Conservation (phyloP, 208 protist genomes). For the Blechomonas ayalai region DNA sequence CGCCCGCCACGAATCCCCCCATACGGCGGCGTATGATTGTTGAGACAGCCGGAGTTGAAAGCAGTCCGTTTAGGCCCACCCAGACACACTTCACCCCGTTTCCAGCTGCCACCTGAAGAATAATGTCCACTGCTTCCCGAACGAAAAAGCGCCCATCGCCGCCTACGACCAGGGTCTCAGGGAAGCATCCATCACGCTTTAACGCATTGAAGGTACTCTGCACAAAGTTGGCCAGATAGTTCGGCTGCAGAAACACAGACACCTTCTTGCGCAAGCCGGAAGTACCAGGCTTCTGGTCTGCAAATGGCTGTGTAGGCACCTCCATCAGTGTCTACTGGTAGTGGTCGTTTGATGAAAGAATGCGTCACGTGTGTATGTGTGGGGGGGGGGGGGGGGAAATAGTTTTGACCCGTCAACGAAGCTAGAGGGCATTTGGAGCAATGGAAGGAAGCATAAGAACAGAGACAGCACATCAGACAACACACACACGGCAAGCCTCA, state of each 20-base stretch:
- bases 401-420: too few species aligned
- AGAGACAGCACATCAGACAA: too few species aligned
- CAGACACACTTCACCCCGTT: slow-evolving; percentile 88
- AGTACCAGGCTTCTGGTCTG: slow-evolving; percentile 94
- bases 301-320: slow-evolving; percentile 45
- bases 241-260: slow-evolving; percentile 75
- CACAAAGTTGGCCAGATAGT: slow-evolving; percentile 98
- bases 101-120: slow-evolving; percentile 91
- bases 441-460: too few species aligned
- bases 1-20: slow-evolving; percentile 33
- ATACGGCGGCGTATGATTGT: slow-evolving; percentile 83
- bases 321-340: slow-evolving; percentile 2
- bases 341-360: slow-evolving; percentile 6
- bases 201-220: slow-evolving; percentile 93
- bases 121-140: slow-evolving; percentile 89
- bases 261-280: slow-evolving; percentile 96
- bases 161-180: slow-evolving; percentile 89
- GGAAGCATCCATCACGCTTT: slow-evolving; percentile 23
- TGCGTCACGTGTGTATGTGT: too few species aligned
- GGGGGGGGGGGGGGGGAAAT: too few species aligned
- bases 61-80: slow-evolving; percentile 89
- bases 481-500: too few species aligned
- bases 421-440: too few species aligned
- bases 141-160: slow-evolving; percentile 97
- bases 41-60: slow-evolving; percentile 97